Evolutionary conservation across 1,284 basidiomycete genomes (phyloP), one percentile per base, ranked within the genome.

Genomic region (Tylopilus microsporus): DNA sequence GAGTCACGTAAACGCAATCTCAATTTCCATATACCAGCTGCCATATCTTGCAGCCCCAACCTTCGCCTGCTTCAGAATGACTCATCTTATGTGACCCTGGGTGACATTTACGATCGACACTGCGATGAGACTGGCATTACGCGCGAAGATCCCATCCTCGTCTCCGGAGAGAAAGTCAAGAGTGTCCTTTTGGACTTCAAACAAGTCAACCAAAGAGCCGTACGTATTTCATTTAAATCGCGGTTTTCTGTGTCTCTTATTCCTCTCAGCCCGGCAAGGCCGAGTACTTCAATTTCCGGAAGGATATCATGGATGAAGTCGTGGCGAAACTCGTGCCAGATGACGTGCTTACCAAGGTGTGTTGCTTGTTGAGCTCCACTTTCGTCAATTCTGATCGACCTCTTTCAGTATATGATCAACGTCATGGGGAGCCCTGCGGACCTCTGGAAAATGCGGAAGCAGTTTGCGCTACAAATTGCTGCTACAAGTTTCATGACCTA

Each of bases 391-490:
- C 41, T 3, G 19, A 62, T 19, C 57, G 36, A 56, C 21, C 50
- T 45, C n/a, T 64, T 56, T 15, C 68, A 97, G 91, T 99, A 94
- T 72, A 92, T 99, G 87, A 81, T 87, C 49, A 84, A 84, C 52
- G 89, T 89, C 30, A 97, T 98, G 92, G 77, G 82, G 34, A 83
- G 83, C 6, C 87, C 96, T 2, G 85, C 85, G 60, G 94, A 97
- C 66, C 80, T 99, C 7, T 99, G 96, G 95, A 83, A 92, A 62
- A 93, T 98, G 85, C 86, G 97, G 63, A 99, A 98, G 77, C 94
- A 98, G 73, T 98, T 99, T 74, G 89, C 95, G 12, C 75, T 91
- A 48, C 95, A 99, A 71, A 81, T 93, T 48, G 93, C 97, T 0
- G 82, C 92, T 0, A 86, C 85, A 46, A 91, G 91, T 67, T 99